Evolutionary conservation across 2,329 filamentous ascomycete species (phyloP), one percentile per base, ranked within the genome.

Genomic region (Xylariaceae sp.): DNA sequence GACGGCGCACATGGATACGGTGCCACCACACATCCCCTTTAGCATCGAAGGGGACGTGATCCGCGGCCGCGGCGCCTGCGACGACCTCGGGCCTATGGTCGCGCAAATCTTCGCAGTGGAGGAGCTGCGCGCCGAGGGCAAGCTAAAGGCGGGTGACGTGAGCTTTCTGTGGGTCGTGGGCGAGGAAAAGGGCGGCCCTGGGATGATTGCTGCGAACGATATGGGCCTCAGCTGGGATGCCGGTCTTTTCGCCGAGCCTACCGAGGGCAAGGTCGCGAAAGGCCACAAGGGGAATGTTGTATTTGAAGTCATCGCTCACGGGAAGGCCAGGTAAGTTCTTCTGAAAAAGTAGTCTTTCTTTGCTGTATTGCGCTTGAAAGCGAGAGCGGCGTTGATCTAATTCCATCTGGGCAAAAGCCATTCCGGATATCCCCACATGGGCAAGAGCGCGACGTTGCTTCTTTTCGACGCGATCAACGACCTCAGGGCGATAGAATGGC

Each of bases 231-330:
- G 40, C 6, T 77, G 76, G 65, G 71, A 77, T 18, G 70, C 76
- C 8, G 72, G 80, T 45, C 72, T 72, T 42, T 81, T 82, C 56
- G 79, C 77, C 9, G 79, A 82, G 60, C 79, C 79, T 5, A 81
- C 79, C 0, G 79, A 80, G 60, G 74, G 71, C 32, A 80, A 78
- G 59, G 69, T 81, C 0, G 77, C 75, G 0, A 71, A 73, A 13
- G 79, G 79, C 6, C 79, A 81, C 64, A 81, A 81, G 64, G 79
- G 79, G 0, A 63, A 68, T 42, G 62, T 67, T 6, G 64, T 67
- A 16, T 69, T 70, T 43, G 66, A 70, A 46, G 43, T 71, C 9
- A 55, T 67, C 5, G 64, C 61, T 13, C 57, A 62, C 12, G 69
- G 70, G 2, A 62, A 64, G 13, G 58, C 60, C 16, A 66, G 63